Base-by-base conservation (phyloP, 2,329 filamentous ascomycete genomes). In the Apiospora arundinis region DNA sequence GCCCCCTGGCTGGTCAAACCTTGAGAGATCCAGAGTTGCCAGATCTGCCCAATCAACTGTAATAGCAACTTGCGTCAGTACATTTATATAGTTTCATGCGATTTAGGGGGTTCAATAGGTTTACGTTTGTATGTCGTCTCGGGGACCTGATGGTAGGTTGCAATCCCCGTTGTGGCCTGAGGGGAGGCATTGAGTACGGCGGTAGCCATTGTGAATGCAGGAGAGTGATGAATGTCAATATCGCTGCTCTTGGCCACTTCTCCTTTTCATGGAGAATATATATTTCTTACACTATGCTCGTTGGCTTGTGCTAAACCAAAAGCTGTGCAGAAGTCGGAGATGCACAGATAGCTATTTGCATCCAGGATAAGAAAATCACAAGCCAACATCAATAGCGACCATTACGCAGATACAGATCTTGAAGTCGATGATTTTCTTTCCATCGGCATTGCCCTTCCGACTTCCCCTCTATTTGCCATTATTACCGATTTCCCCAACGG, bases 21-120 rank as follows among this genome's bases (percentile, higher is more conserved):
- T 83, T 45, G 84, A 83, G 0, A 91, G 82, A 72, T 90, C 88
- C 14, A 91, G 83, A 1, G 87, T 90, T 5, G 87, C 83, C 1
- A 91, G 83, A 71, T 90, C 87, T 1, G 88, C 85, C 86, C 88
- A 91, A 40, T 82, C 81, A 60, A 84, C 76, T 79, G 65, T 4
- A n/a, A 65, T 7, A 28, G 2, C 14, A 21, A 32, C 6, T 18
- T 6, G 3, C 16, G 14, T 56, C 2, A 56, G 49, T 12, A 16
- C 16, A 56, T 21, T 2, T 7, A 8, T 16, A 16, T 11, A 7
- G 23, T 14, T 23, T 16, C 25, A 18, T 32, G 12, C 14, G 4
- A 21, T 23, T 23, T 8, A 42, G 1, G 23, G 14, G 7, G 6
- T 14, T 18, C 5, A 6, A 12, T 28, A 56, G 14, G 16, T 25